Evolutionary conservation across 768 basidiomycete species (phyloP).

Genomic region (Tylopilus plumbeoviolaceoides): DNA sequence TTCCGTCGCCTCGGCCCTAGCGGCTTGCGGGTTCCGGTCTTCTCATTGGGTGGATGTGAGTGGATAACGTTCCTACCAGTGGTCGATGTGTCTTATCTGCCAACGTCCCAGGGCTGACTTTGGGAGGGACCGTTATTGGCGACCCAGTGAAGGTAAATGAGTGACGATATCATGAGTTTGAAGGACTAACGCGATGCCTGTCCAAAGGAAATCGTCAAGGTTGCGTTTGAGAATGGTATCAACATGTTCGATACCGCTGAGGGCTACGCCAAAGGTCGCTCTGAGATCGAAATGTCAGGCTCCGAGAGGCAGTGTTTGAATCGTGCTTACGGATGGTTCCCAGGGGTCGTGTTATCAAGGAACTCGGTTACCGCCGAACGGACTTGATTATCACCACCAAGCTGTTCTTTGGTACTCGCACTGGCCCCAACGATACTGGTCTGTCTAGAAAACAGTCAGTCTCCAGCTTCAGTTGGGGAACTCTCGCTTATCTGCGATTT

Average conservation of each 20-base stretch:
- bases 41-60: conserved; percentile 50
- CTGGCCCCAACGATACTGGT: conserved; percentile 41
- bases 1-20: conserved; percentile 42
- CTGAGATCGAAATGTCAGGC: conserved; percentile 49
- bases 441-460: conserved; percentile 33
- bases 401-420: conserved; percentile 51
- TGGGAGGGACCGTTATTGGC: conserved; percentile 44
- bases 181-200: neutral
- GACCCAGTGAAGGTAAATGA: conserved; percentile 47
- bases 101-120: conserved; percentile 37
- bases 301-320: neutral
- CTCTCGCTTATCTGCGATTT: neutral
- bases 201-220: conserved; percentile 47
- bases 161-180: neutral
- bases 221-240: conserved; percentile 50
- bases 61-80: neutral
- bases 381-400: conserved; percentile 57
- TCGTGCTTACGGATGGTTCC: neutral
- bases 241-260: conserved; percentile 50
- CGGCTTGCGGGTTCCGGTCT: conserved; percentile 47
- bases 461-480: neutral
- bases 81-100: neutral
- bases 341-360: conserved; percentile 52
- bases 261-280: conserved; percentile 42
- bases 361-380: conserved; percentile 45